A percentile compares a stretch with the other conserved stretches of the same genome.
phyloP scores from a whole-genome alignment of 73 alveolate species.

The Paramecium pentaurelia region DNA sequence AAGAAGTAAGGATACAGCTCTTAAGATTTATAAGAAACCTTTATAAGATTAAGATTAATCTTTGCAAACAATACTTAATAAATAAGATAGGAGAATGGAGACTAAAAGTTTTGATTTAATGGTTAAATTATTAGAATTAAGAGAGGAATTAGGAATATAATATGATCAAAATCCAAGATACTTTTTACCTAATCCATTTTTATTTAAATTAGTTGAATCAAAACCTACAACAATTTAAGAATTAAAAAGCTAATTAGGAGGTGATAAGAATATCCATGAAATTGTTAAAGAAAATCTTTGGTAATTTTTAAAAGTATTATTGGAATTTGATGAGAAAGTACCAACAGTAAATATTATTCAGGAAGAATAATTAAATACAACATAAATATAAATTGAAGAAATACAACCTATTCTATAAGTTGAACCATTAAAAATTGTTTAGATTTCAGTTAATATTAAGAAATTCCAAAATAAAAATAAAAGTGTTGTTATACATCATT shows the following conservation, averaged over 20 bases:
- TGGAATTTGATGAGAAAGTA: not conserved
- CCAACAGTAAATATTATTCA: not conserved
- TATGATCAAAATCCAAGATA: constrained; percentile 68
- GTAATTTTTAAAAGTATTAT: not conserved
- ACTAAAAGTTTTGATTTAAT: constrained; percentile 53
- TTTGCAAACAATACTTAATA: not conserved
- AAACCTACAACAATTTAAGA: constrained; percentile 11
- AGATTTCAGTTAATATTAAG: not conserved
- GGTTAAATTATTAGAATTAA: constrained; percentile 63
- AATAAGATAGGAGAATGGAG: constrained; percentile 28
- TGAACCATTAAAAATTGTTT: not conserved
- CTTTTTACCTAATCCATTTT: constrained; percentile 37
- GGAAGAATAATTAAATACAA: not conserved
- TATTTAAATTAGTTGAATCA: constrained; percentile 21
- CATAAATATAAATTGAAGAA: not conserved
- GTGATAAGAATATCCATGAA: not conserved
- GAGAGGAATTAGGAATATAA: constrained; percentile 62
- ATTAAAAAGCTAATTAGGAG: constrained; percentile 4
- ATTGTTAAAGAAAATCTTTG: constrained; percentile 13
- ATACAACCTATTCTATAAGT: not conserved
- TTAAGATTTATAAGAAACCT: constrained; percentile 43
- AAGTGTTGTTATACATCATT: not conserved
- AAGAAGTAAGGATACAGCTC: constrained; percentile 13
- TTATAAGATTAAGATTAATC: constrained; percentile 52
- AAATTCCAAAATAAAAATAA: not conserved